Evolutionary conservation across 148 eudicot genomes (phyloP), one percentile per base, ranked within the genome.

Genomic region (Hydrangea macrophylla): DNA sequence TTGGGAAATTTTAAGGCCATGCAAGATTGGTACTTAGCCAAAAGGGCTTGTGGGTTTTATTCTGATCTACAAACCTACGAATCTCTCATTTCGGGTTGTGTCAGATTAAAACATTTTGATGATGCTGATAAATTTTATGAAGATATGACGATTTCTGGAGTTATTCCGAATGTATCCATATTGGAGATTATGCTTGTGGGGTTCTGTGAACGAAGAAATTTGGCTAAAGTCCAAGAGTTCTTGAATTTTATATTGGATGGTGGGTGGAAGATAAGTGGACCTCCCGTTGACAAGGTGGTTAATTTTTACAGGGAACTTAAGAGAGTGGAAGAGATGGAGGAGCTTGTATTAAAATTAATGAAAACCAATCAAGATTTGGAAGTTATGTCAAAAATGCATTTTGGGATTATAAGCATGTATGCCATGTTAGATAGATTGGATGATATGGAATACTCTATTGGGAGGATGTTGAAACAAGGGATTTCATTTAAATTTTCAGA

Each of bases 381-480:
- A 57, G 68, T 76, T 62, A 44, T 75, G 24, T 68, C 81, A 0
- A 27, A 61, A 50, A 70, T 80, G 9, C 79, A 82, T 13, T 63
- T 53, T 65, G 78, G 76, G 36, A 61, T 82, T 42, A 78, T 82
- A 64, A 54, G 72, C 63, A 64, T 71, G 64, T 82, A 75, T 63
- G 81, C 86, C 13, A 65, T 22, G 61, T 59, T 68, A 27, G 86
- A 80, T 63, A 70, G 86, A 73, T 67, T 82, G 56, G 86, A 85
- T 64, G 84, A 82, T 64, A 75, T 80, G 63, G 86, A 85, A 71
- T 79, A 75, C 69, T 71, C 77, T 53, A 75, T 80, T 59, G 84
- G 84, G 57, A 77, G 86, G 76, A 85, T 85, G 89, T 67, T 82
- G 67, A 82, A 71, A 53, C 65, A 75, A 64, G 82, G 81, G 54